phyloP scores from a whole-genome alignment of 768 basidiomycete genomes.

The Phylloporus arenicola region DNA sequence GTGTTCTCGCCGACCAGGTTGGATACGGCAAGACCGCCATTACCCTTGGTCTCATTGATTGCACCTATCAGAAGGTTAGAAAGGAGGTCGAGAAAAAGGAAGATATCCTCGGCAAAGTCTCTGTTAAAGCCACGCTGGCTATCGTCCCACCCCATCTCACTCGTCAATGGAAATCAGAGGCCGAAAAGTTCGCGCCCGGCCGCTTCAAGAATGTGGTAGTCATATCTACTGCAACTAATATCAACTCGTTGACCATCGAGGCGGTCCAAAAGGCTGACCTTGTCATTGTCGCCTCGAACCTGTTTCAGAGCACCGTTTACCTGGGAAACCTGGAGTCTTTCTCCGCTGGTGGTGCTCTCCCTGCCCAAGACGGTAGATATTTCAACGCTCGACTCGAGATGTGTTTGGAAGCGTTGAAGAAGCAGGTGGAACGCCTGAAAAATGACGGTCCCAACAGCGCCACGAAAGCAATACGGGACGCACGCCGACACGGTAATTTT shows the following conservation, averaged over 20 bases:
- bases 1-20: slow-evolving; percentile 92
- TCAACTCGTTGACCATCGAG: slow-evolving; percentile 70
- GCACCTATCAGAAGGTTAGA: slow-evolving; percentile 49
- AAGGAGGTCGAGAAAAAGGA: slow-evolving; percentile 53
- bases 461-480: slow-evolving; percentile 57
- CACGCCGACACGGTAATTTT: slow-evolving; percentile 52
- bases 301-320: slow-evolving; percentile 79
- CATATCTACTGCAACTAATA: slow-evolving; percentile 60
- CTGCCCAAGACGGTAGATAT: slow-evolving; percentile 78
- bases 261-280: slow-evolving; percentile 79
- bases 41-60: slow-evolving; percentile 83
- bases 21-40: slow-evolving; percentile 98
- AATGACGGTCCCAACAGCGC: slow-evolving; percentile 60
- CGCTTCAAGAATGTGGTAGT: slow-evolving; percentile 48
- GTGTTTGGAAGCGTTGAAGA: slow-evolving; percentile 49
- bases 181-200: slow-evolving; percentile 64
- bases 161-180: slow-evolving; percentile 86
- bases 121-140: slow-evolving; percentile 75
- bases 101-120: slow-evolving; percentile 53
- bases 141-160: slow-evolving; percentile 89
- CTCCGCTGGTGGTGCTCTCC: slow-evolving; percentile 62
- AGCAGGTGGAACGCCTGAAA: slow-evolving; percentile 65
- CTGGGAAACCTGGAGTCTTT: slow-evolving; percentile 70
- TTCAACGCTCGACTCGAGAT: slow-evolving; percentile 80
- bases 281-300: slow-evolving; percentile 76